These are phyloP conservation scores for Noccaea caerulescens DNA, from an alignment of 345 rosid genomes.

Conservation along the genomic window DNA sequence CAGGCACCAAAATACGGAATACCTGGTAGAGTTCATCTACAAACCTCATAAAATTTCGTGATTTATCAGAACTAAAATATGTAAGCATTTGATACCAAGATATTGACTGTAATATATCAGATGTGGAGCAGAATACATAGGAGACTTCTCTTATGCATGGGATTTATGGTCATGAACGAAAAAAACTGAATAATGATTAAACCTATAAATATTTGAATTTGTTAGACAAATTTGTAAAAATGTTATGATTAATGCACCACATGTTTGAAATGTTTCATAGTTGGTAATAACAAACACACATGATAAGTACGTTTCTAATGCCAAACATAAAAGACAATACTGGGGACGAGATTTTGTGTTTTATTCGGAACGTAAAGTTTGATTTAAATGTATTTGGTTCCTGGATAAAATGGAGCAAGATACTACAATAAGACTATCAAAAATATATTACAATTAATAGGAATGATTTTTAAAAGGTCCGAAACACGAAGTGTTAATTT, in stretches of 20 bases:
- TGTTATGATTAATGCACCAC: background rate
- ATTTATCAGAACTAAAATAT: background rate
- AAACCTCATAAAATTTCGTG: conserved; percentile 7
- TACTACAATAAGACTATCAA: background rate
- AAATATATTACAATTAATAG: no score
- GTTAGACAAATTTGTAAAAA: background rate
- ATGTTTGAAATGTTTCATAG: conserved; percentile 16
- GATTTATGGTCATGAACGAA: background rate
- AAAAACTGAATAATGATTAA: background rate
- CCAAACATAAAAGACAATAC: conserved; percentile 18
- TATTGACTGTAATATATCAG: background rate
- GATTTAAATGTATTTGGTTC: conserved; percentile 4
- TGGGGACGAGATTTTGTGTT: conserved; percentile 15
- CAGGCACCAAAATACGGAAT: background rate
- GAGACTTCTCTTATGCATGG: background rate
- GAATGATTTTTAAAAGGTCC: background rate
- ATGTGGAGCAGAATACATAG: background rate
- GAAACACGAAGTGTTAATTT: conserved; percentile 7
- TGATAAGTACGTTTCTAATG: background rate
- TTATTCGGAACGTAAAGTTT: conserved; percentile 16
- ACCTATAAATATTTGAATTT: background rate
- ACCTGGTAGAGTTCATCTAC: conserved; percentile 12
- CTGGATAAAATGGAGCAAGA: conserved; percentile 7
- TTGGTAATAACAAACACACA: conserved; percentile 16
- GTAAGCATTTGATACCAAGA: conserved; percentile 22